Base-by-base conservation (phyloP, 2,329 filamentous ascomycete species). In the Ophiostoma quercus region DNA sequence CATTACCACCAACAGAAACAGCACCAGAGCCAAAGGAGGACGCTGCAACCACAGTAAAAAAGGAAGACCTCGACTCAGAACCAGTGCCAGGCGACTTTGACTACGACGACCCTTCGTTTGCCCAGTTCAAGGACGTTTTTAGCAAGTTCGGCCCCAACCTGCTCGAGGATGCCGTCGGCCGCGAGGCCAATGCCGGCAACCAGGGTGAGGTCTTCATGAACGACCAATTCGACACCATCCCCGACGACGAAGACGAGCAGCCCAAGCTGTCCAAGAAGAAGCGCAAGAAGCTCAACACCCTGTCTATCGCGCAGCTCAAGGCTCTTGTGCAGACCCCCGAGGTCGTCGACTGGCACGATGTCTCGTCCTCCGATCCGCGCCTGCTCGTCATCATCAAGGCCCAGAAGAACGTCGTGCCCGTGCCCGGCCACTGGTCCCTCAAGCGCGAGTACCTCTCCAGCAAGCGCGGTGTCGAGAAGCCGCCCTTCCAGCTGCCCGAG, bases 401-500 rank as follows among this genome's bases (percentile, higher is more conserved):
- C 2, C 92, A 96, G 78, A 89, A 94, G 74, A 99, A 99, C 77
- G 92, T 97, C 34, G 94, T 99, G 0, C 95, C 95, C 0, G 95
- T 99, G 0, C 95, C 95, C 1, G 84, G 85, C 4, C 95, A 99
- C 78, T 99, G 95, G 95, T 93, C 92, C 0, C 82, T 99, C 70
- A 99, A 99, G 82, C 88, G 95, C 74, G 95, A 99, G 78, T 99
- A 99, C 77, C 84, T 99, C 2, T 98, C 94, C 0, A 97, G 94
- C 63, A 99, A 99, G 80, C 87, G 95, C 71, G 95, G 95, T 80
- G 92, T 99, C 71, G 95, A 99, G 79, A 99, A 99, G 80, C 87
- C 94, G 0, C 89, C 94, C 0, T 99, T 98, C 79, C 87, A 92
- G 34, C 85, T 99, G 19, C 95, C 95, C 0, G 95, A 94, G 76